Conservation (phyloP, 139 green algal species). For the Picochlorum sp. region DNA sequence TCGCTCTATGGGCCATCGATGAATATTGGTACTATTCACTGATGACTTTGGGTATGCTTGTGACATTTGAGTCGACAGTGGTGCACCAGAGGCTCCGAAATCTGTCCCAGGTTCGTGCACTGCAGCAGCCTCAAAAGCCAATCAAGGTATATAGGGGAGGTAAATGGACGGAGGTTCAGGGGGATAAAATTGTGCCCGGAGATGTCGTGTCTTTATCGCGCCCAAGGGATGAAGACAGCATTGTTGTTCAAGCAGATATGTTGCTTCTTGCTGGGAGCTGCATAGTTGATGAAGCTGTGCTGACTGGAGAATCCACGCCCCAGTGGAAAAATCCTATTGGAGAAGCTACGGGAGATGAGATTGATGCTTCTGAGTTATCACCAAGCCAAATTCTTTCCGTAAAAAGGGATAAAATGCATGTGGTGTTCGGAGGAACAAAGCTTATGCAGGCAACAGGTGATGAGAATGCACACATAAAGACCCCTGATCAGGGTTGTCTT, state of each 20-base stretch:
- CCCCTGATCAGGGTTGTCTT: slow-evolving; percentile 84
- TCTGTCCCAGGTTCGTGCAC: slow-evolving; percentile 69
- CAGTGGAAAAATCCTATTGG: slow-evolving; percentile 74
- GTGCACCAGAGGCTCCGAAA: slow-evolving; percentile 77
- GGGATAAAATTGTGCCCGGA: slow-evolving; percentile 78
- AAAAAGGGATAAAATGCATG: slow-evolving; percentile 70
- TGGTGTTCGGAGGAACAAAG: slow-evolving; percentile 92
- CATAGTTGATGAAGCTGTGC: slow-evolving; percentile 93
- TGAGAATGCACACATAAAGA: slow-evolving; percentile 46
- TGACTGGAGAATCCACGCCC: slow-evolving; percentile 86
- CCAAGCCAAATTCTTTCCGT: slow-evolving; percentile 22
- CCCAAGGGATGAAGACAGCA: slow-evolving; percentile 2
- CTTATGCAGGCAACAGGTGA: slow-evolving; percentile 72
- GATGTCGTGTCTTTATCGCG: slow-evolving; percentile 83
- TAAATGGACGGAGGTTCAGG: slow-evolving; percentile 56
- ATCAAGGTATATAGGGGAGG: slow-evolving; percentile 40
- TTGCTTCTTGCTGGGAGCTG: slow-evolving; percentile 81
- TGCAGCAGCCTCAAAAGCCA: slow-evolving; percentile 67
- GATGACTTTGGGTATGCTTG: slow-evolving; percentile 97
- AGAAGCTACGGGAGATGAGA: slow-evolving; percentile 18
- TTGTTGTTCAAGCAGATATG: slow-evolving; percentile 76
- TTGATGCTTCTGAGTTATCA: slow-evolving; percentile 18
- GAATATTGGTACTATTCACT: slow-evolving; percentile 95
- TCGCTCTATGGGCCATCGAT: slow-evolving; percentile 87
- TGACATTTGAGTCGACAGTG: slow-evolving; percentile 96